A percentile compares a stretch with the other conserved stretches of the same genome.
Evolutionary conservation across 306 rosid genomes (phyloP).

Genomic region (Cucurbita argyrosperma): DNA sequence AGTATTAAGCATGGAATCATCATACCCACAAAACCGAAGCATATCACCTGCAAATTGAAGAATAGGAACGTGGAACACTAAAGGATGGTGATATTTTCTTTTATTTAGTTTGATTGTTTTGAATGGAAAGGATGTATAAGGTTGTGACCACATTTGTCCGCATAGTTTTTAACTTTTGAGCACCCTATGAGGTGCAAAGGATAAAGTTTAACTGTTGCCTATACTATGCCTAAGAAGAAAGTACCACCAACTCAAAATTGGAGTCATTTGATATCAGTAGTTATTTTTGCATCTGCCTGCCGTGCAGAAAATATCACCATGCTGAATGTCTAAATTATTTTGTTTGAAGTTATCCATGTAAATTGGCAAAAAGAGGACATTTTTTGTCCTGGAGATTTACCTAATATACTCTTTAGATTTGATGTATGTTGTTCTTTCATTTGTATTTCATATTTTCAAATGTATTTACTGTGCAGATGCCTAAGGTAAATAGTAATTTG

Average conservation of each 20-base stretch:
- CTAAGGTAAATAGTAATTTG: not conserved
- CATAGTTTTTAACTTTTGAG: not conserved
- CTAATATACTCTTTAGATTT: not conserved
- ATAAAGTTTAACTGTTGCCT: not conserved
- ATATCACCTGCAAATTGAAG: too few species aligned
- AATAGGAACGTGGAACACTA: too few species aligned
- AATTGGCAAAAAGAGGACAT: not conserved
- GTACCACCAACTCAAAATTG: not conserved
- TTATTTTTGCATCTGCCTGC: not conserved
- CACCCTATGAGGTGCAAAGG: not conserved
- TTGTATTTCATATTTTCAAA: not conserved
- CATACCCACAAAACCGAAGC: too few species aligned
- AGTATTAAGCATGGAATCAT: too few species aligned
- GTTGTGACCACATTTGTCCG: too few species aligned
- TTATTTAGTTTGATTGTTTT: too few species aligned
- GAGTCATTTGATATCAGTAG: not conserved
- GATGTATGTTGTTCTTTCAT: not conserved
- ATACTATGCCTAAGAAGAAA: not conserved
- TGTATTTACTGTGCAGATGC: not conserved
- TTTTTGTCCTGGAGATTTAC: not conserved
- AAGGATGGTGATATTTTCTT: too few species aligned
- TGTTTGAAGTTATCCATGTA: not conserved
- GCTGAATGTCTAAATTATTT: not conserved
- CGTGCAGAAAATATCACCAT: not conserved
- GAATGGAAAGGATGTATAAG: too few species aligned